Percentiles rank a stretch among this genome's conserved stretches.
Conservation (phyloP, 192 early-diverging fungal species). For the Rhizophagus prolifer region DNA sequence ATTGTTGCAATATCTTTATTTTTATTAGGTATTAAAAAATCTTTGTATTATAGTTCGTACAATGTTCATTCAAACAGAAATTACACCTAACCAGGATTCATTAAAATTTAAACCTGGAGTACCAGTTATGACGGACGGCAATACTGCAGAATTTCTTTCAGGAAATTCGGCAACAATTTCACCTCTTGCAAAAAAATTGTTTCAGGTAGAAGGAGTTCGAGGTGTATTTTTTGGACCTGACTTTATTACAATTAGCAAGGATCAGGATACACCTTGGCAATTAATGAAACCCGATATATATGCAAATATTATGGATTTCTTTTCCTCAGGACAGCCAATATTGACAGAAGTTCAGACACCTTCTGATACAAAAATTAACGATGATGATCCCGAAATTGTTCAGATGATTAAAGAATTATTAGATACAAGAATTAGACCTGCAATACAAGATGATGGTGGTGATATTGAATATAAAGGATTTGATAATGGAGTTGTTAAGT, state of each 20-base stretch:
- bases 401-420: slow-evolving; percentile 99
- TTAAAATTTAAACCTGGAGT: slow-evolving; percentile 97
- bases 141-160: slow-evolving; percentile 83
- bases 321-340: slow-evolving; percentile 82
- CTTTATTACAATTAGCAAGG: slow-evolving; percentile 94
- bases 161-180: slow-evolving; percentile 74
- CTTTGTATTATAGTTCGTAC: slow-evolving; percentile 48
- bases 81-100: slow-evolving; percentile 92
- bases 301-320: slow-evolving; percentile 92
- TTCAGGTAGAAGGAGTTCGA: slow-evolving; percentile 89
- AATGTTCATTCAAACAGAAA: slow-evolving; percentile 89
- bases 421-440: slow-evolving; percentile 90
- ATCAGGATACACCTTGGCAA: slow-evolving; percentile 88
- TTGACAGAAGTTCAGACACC: slow-evolving; percentile 55
- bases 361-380: slow-evolving; percentile 64
- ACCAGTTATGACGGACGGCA: slow-evolving; percentile 64
- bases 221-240: slow-evolving; percentile 91
- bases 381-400: slow-evolving; percentile 88
- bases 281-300: slow-evolving; percentile 98
- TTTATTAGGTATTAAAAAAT: too few relatives aligned
- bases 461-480: slow-evolving; percentile 97
- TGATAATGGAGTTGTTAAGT: slow-evolving; percentile 82
- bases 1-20: not conserved
- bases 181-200: slow-evolving; percentile 87
- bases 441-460: slow-evolving; percentile 98